Conservation (phyloP, 1,284 basidiomycete species). For the Boletus sp. region DNA sequence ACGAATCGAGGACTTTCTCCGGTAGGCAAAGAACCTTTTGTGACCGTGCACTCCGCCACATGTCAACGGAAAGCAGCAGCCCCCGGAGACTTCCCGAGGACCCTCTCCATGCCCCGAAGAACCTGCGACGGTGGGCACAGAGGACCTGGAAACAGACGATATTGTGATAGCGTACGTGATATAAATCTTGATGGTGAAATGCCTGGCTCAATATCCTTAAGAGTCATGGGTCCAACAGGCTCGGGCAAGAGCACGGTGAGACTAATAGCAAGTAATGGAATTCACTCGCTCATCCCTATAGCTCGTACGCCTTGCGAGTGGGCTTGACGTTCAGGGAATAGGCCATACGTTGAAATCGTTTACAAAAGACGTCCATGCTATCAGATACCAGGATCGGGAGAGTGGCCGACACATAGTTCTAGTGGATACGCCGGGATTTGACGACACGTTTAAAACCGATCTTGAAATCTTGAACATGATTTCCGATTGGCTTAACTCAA, state of each 20-base stretch:
- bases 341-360: constrained; percentile 16
- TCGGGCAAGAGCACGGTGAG: constrained; percentile 27
- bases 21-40: neutral
- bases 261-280: neutral
- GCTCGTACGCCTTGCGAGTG: constrained; percentile 27
- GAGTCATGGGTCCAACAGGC: constrained; percentile 26
- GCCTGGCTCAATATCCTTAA: neutral
- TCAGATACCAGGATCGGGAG: constrained; percentile 10
- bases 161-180: constrained; percentile 24
- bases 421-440: constrained; percentile 24
- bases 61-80: too few relatives aligned
- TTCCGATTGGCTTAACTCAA: constrained; percentile 23
- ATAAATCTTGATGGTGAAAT: neutral
- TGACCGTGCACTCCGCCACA: too few relatives aligned
- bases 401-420: constrained; percentile 10
- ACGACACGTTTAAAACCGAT: constrained; percentile 19
- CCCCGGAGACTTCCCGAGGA: neutral
- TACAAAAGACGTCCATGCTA: constrained; percentile 14
- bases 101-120: neutral
- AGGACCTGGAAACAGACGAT: constrained; percentile 8
- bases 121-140: neutral
- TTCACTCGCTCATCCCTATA: neutral
- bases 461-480: constrained; percentile 24
- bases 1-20: too few relatives aligned
- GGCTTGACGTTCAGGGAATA: constrained; percentile 1